A percentile compares a stretch with the other conserved stretches of the same genome.
Conservation (phyloP, 768 basidiomycete species). For the Pleurotus giganteus region DNA sequence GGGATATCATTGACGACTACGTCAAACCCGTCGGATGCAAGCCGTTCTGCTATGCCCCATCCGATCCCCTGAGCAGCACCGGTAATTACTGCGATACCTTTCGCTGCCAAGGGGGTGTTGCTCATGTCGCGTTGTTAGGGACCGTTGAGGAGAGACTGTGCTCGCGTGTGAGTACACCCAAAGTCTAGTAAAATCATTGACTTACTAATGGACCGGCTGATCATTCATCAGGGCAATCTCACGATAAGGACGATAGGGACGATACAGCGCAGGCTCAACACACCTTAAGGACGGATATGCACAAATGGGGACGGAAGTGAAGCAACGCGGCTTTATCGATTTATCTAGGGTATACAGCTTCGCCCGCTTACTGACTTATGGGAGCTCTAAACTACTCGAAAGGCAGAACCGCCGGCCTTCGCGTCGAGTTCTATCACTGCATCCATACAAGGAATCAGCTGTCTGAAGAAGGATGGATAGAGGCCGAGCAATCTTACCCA, state of each 20-base stretch:
- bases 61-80: constrained; percentile 47
- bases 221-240: no score
- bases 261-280: no score
- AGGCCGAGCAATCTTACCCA: constrained; percentile 29
- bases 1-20: constrained; percentile 45
- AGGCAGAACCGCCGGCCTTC: constrained; percentile 14
- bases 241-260: no score
- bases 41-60: constrained; percentile 41
- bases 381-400: constrained; percentile 10
- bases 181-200: no score
- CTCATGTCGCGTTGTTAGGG: no score
- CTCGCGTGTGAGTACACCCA: no score
- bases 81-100: constrained; percentile 29
- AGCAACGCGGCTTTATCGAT: no score
- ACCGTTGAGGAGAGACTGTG: no score
- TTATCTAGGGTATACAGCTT: background rate
- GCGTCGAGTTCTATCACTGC: constrained; percentile 12
- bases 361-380: background rate
- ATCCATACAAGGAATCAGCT: background rate
- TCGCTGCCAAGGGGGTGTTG: no score
- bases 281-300: no score
- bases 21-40: constrained; percentile 46
- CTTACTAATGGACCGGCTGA: no score
- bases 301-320: no score
- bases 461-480: background rate